Base-by-base conservation (phyloP, 2,329 filamentous ascomycete species). In the Saccharata proteae region DNA sequence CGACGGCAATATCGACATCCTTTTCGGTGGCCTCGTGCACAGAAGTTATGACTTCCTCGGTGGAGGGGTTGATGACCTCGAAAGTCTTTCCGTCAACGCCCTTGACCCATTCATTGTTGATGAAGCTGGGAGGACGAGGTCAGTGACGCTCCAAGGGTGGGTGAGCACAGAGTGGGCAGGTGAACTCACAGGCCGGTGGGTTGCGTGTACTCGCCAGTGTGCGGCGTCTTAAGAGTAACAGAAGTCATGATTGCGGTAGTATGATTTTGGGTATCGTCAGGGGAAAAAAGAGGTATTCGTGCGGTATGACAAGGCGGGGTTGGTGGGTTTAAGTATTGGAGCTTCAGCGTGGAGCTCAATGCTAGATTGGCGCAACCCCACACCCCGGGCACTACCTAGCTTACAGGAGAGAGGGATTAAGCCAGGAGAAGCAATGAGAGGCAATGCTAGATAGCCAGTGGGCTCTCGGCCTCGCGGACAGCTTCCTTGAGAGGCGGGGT, bases 101-200 rank as follows among this genome's bases (percentile, higher is more conserved):
- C 58, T 80, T 75, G 42, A 92, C 74, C 64, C 78, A 94, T 61
- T 94, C 80, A 59, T 88, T 86, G 72, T 90, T 86, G 71, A 93
- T 90, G 71, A 83, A 90, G 39, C 79, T 83, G 48, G n/a, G 16
- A 15, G 16, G 17, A 3, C 19, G 7, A 13, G 5, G 42, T 55
- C 34, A 46, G 39, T 26, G 18, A 22, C 20, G 26, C 38, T 55
- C 42, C 52, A 11, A 7, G 31, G 16, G 18, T 20, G 23, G 13
- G 12, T 16, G 14, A 21, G 16, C 15, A 11, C 15, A 5, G 20
- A 6, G 31, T 18, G 8, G 22, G 35, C 20, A 26, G 18, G 20
- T 32, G 27, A 12, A 64, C 63, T 59, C 57, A 67, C 63, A 68
- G 59, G 46, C 64, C 64, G 32, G 60, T 67, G 36, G 64, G 65